A percentile compares a stretch with the other conserved stretches of the same genome.
Conservation (phyloP, 768 basidiomycete species). For the Boletus vinaceobasis region DNA sequence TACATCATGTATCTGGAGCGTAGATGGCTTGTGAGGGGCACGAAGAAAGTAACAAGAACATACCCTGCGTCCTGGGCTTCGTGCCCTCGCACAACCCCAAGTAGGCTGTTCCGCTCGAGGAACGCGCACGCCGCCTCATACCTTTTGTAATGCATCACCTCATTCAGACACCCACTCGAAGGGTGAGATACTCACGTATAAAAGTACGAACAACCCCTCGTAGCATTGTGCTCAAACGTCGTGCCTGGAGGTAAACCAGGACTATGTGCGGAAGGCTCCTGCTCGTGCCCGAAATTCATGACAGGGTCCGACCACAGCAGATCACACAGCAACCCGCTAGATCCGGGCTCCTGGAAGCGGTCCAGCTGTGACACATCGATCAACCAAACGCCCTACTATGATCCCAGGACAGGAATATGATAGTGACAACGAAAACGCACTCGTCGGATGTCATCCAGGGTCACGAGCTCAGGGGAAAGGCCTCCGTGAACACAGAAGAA, state of each 20-base stretch:
- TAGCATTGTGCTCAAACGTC: constrained; percentile 75
- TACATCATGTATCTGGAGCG: constrained; percentile 81
- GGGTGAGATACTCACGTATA: constrained; percentile 65
- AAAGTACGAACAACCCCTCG: constrained; percentile 88
- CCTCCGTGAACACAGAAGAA: constrained; percentile 99
- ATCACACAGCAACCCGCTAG: constrained; percentile 88
- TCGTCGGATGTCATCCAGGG: constrained; percentile 66
- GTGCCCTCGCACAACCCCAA: constrained; percentile 94
- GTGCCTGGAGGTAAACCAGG: constrained; percentile 53
- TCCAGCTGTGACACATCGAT: constrained; percentile 57
- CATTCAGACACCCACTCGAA: neutral
- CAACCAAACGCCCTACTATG: constrained; percentile 3
- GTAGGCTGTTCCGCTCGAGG: constrained; percentile 83
- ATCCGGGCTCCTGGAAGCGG: constrained; percentile 92
- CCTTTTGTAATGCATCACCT: constrained; percentile 28
- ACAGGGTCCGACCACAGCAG: constrained; percentile 96
- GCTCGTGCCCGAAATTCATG: constrained; percentile 82
- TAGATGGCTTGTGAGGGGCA: neutral
- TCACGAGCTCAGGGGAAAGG: constrained; percentile 80
- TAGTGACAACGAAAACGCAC: constrained; percentile 39
- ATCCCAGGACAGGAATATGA: neutral
- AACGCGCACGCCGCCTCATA: constrained; percentile 96
- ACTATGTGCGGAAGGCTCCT: constrained; percentile 48
- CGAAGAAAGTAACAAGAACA: constrained; percentile 16
- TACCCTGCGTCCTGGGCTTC: constrained; percentile 98